Evolutionary conservation across 257 asterid genomes (phyloP), one percentile per base, ranked within the genome.

Genomic region (Ajuga chamaepitys): DNA sequence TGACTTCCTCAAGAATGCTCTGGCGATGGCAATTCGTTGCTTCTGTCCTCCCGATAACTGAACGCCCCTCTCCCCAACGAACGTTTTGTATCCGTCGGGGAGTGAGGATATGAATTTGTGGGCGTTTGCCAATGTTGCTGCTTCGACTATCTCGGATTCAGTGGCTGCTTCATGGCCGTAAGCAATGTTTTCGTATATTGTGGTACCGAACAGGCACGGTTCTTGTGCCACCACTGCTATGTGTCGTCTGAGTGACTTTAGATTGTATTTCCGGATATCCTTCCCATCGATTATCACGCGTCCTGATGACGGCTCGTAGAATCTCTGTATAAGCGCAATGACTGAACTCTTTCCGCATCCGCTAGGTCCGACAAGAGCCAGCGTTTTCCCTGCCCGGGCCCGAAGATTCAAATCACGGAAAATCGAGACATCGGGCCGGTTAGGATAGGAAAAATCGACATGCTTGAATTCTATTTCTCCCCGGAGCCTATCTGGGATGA

Each of bases 311-410:
- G 98, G 95, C 48, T 91, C 97, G 9, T 91, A 88, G 72, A 88
- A 88, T 28, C 98, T 50, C 66, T 84, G 88, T 34, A 81, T 69
- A 0, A 91, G 89, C 7, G 93, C 50, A 21, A 88, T 71, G 40
- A 88, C 80, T 0, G 98, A 77, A 77, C 98, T 88, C 73, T 88
- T 91, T 0, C 98, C 98, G 9, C 79, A 84, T 7, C 98, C 96
- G 11, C 98, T 91, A 0, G 95, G 95, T 0, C 98, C 98, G 1
- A 91, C 96, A 0, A 91, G 95, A 24, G 98, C 98, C 1, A 91
- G 85, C 0, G 94, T 86, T 46, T 88, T 88, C 16, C 98, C 94
- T 1, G 95, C 91, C 16, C 94, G 81, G 0, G 89, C 96, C 0
- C 94, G 88, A 2, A 91, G 87, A 60, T 48, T 78, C 25, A 91